A percentile compares a stretch with the other conserved stretches of the same genome.
These are phyloP conservation scores for Psidium friedrichsthalianum DNA, from an alignment of 345 rosid species.

Conservation along the genomic window DNA sequence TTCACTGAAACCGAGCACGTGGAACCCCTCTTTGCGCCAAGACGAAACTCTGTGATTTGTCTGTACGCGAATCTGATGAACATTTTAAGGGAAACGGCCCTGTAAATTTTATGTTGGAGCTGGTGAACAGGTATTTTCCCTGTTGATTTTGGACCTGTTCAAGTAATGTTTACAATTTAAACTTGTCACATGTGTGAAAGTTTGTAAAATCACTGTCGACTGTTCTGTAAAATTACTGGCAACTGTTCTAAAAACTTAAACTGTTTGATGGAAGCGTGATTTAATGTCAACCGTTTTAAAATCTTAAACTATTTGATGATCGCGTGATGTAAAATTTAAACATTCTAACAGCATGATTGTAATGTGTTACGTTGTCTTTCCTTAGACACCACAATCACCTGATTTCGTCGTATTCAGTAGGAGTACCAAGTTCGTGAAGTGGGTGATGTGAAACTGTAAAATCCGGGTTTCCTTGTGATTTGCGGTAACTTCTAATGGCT, in stretches of 20 bases:
- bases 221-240: too few species aligned
- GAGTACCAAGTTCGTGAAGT: background rate
- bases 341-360: background rate
- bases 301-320: too few species aligned
- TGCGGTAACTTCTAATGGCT: background rate
- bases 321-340: too few species aligned
- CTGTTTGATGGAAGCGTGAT: too few species aligned
- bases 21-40: background rate
- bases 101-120: background rate
- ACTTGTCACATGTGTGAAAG: background rate
- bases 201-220: too few species aligned
- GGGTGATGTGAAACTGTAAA: background rate
- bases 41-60: background rate
- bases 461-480: background rate
- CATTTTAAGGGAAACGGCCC: background rate
- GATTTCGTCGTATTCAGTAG: background rate
- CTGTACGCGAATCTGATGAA: background rate
- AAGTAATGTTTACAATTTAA: background rate
- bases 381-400: background rate
- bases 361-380: background rate
- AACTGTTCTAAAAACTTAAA: too few species aligned
- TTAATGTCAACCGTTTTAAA: too few species aligned
- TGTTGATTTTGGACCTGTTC: background rate
- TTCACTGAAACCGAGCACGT: background rate
- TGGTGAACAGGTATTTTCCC: background rate